A percentile compares a stretch with the other conserved stretches of the same genome.
These are phyloP conservation scores for Dryadomyces quercus-mongolicae DNA, from an alignment of 2,329 filamentous ascomycete genomes.

Conservation along the genomic window DNA sequence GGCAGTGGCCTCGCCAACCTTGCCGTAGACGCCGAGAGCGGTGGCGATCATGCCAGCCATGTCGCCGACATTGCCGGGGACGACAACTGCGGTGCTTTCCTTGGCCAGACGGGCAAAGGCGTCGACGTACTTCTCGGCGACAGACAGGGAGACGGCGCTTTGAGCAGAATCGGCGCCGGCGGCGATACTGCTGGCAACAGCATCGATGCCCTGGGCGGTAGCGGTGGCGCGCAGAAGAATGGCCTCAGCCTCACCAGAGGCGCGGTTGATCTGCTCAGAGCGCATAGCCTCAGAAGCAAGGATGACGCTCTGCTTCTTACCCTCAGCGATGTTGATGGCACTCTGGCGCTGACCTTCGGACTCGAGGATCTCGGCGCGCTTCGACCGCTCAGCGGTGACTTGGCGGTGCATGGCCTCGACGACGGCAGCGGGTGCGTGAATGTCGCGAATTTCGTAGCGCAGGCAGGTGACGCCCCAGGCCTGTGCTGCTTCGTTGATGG, in stretches of 20 bases:
- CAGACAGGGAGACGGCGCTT: conserved; percentile 70
- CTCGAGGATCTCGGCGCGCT: conserved; percentile 94
- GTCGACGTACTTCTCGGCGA: conserved; percentile 94
- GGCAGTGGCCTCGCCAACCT: conserved; percentile 72
- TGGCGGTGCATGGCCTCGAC: conserved; percentile 98
- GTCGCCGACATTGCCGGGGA: conserved; percentile 93
- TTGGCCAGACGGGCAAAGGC: conserved; percentile 87
- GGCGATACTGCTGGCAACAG: conserved; percentile 64
- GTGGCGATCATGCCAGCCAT: conserved; percentile 95
- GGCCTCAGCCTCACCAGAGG: conserved; percentile 85
- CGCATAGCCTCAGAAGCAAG: conserved; percentile 85
- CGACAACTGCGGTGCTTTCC: conserved; percentile 89
- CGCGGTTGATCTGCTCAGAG: conserved; percentile 86
- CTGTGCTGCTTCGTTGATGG: conserved; percentile 94
- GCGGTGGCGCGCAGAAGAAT: conserved; percentile 75
- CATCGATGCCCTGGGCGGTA: conserved; percentile 79
- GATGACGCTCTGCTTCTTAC: conserved; percentile 93
- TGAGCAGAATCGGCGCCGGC: conserved; percentile 65
- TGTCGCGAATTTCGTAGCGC: conserved; percentile 95
- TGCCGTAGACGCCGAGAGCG: conserved; percentile 89
- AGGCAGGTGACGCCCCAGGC: conserved; percentile 96
- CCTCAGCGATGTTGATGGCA: conserved; percentile 98
- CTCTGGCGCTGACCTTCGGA: conserved; percentile 94
- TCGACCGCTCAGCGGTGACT: conserved; percentile 92
- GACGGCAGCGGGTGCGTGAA: conserved; percentile 86